A percentile compares a stretch with the other conserved stretches of the same genome.
These are phyloP conservation scores for Perkinsus chesapeaki DNA, from an alignment of 169 alveolate genomes.

Conservation along the genomic window DNA sequence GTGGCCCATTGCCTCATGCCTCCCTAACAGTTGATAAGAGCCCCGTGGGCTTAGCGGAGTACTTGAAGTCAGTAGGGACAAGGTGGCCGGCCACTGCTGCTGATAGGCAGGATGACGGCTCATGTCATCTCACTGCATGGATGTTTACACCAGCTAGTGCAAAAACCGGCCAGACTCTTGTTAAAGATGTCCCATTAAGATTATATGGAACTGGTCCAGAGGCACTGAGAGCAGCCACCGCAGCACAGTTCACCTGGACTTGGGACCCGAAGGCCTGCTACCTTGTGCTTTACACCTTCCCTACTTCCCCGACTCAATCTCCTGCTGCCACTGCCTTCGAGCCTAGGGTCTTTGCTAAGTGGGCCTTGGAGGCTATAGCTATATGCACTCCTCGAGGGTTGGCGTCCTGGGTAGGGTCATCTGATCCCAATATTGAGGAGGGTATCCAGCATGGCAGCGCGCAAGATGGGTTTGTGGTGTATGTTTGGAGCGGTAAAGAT, in stretches of 20 bases:
- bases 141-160: not conserved
- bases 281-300: not conserved
- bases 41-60: not conserved
- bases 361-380: not conserved
- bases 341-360: not conserved
- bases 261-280: not conserved
- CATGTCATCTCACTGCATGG: not conserved
- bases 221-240: not conserved
- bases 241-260: not conserved
- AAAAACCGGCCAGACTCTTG: not conserved
- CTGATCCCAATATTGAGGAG: not conserved
- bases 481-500: not conserved
- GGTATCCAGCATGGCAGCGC: not conserved
- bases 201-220: not conserved
- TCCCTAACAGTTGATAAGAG: not conserved
- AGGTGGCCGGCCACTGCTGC: not conserved
- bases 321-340: too few relatives aligned
- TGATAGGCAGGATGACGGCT: not conserved
- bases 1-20: too few relatives aligned
- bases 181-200: not conserved
- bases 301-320: not conserved
- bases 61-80: not conserved
- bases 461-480: not conserved
- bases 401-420: not conserved
- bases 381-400: conserved; percentile 3